Base-by-base conservation (phyloP, 2,329 filamentous ascomycete species). In the Cordyceps farinosa region DNA sequence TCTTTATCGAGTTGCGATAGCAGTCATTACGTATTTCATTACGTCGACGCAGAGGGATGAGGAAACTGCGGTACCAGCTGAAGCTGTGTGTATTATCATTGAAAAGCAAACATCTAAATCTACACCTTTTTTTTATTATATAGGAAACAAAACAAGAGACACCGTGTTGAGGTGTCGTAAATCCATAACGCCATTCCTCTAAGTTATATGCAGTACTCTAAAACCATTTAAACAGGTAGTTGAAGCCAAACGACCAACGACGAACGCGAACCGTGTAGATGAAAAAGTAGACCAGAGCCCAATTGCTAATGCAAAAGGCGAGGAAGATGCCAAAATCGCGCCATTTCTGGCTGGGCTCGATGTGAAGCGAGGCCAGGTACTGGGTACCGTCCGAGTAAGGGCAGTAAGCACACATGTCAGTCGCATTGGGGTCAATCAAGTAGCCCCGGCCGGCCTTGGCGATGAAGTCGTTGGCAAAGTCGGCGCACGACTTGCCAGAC, bases 221-320 rank as follows among this genome's bases (percentile, higher is more conserved):
- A 63, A 63, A 63, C 47, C 55, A 63, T 57, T 63, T 60, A 13
- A 63, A 63, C 34, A 63, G 44, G 45, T 63, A 63, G 34, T 40
- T 40, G 22, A 63, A 42, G 1, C 62, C 62, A 55, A 63, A 63
- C 6, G 48, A 59, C 62, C 62, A 63, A 22, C 62, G 62, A 27
- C 62, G 62, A 38, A 63, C 62, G 32, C 62, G 54, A 6, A 60
- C 55, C 15, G 62, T 88, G 75, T 89, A 92, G 63, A 92, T 86
- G 71, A 92, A 91, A 75, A 91, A 90, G 72, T 90, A 90, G 1
- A 91, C 88, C 61, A 92, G 66, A 10, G 82, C 76, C 86, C 87
- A 91, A 70, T 91, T 92, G 57, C 84, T 87, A 15, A 89, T 76
- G 59, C 84, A 85, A 72, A 91, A 92, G 1, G 84, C 86, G 9